Evolutionary conservation across 2,329 filamentous ascomycete species (phyloP).

Genomic region (Colletotrichum sp.): DNA sequence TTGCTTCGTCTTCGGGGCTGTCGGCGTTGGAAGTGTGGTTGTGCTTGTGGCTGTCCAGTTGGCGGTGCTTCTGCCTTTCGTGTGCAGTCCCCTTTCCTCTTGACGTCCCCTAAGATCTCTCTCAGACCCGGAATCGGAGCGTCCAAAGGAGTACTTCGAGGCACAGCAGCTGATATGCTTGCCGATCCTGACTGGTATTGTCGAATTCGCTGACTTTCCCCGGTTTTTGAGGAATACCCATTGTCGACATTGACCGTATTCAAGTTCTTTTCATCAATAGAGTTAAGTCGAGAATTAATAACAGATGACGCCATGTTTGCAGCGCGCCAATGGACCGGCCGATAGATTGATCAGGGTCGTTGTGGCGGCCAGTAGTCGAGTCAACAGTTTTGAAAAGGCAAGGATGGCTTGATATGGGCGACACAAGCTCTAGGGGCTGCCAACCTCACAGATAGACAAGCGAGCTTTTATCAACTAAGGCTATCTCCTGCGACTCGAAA

Average conservation of each 20-base stretch:
- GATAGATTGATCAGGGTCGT: neutral
- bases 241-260: neutral
- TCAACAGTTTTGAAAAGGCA: neutral
- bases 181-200: neutral
- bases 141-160: neutral
- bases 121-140: neutral
- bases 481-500: accelerated
- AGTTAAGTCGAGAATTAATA: neutral
- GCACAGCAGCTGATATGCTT: neutral
- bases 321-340: no score
- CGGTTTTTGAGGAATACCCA: accelerated
- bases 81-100: neutral
- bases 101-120: neutral
- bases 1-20: neutral
- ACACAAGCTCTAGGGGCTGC: no score
- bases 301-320: neutral
- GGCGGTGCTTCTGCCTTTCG: neutral
- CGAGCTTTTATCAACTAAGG: accelerated
- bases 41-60: neutral
- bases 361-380: accelerated
- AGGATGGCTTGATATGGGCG: neutral
- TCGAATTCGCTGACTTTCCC: neutral
- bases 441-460: neutral
- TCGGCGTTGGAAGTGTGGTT: neutral
- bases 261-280: neutral